Conservation (phyloP, 768 basidiomycete genomes). For the Pseudohyphozyma bogoriensis region DNA sequence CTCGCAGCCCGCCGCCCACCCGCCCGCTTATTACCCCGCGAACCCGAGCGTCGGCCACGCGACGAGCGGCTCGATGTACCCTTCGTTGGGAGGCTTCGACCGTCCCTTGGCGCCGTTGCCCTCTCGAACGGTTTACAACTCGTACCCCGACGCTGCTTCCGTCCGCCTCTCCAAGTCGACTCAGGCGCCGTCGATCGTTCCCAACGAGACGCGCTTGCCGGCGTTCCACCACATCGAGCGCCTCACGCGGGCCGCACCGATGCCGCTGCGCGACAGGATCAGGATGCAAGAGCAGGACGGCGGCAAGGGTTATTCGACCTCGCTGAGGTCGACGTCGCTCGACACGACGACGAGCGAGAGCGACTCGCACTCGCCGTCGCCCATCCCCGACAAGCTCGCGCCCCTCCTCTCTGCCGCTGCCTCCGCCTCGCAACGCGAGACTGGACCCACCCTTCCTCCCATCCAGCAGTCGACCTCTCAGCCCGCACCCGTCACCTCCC, state of each 20-base stretch:
- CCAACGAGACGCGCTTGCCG: constrained; percentile 20
- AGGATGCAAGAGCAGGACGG: background rate
- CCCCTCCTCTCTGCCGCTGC: background rate
- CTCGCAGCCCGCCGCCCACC: background rate
- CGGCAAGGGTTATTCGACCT: constrained; percentile 15
- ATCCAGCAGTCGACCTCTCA: background rate
- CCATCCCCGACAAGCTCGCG: constrained; percentile 16
- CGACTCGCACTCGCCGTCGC: background rate
- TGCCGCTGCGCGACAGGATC: background rate
- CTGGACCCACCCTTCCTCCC: constrained; percentile 10
- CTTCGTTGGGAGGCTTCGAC: background rate
- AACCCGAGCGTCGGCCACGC: too few species aligned
- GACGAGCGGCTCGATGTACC: constrained; percentile 6
- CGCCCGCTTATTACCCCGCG: too few species aligned
- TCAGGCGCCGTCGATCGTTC: constrained; percentile 14
- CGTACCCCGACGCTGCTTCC: background rate
- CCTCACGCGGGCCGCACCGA: constrained; percentile 18
- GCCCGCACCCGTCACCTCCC: background rate
- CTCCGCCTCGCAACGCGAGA: background rate
- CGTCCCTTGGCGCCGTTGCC: background rate
- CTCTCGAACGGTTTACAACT: background rate
- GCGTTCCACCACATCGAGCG: constrained; percentile 22
- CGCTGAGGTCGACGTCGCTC: constrained; percentile 1
- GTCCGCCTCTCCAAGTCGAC: constrained; percentile 12
- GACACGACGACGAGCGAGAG: background rate